Conservation (phyloP, 768 basidiomycete genomes). For the Kwoniella europaea region DNA sequence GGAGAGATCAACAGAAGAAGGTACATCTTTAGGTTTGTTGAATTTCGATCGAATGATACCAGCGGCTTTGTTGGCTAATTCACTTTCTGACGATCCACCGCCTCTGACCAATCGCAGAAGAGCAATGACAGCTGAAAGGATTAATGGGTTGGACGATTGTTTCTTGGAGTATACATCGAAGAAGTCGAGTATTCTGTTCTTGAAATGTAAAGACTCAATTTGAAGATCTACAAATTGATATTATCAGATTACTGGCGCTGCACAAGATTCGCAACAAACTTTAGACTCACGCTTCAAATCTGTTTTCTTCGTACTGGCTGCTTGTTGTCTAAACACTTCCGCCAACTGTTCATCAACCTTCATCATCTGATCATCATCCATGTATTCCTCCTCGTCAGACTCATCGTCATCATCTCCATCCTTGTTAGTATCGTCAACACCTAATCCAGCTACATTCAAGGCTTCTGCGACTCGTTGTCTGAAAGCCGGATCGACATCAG, state of each 20-base stretch:
- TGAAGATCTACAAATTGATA: constrained; percentile 61
- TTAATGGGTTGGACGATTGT: constrained; percentile 73
- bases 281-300: constrained; percentile 46
- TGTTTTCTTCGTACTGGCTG: constrained; percentile 30
- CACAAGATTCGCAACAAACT: no score
- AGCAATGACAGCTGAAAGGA: constrained; percentile 72
- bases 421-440: constrained; percentile 65
- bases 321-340: constrained; percentile 75
- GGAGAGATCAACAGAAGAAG: constrained; percentile 61
- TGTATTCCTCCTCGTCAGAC: constrained; percentile 63
- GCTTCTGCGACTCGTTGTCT: constrained; percentile 67
- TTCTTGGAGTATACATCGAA: constrained; percentile 81
- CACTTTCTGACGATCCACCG: constrained; percentile 75
- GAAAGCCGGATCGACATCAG: constrained; percentile 63
- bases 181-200: constrained; percentile 93
- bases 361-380: constrained; percentile 99
- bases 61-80: constrained; percentile 84
- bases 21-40: constrained; percentile 73
- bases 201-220: constrained; percentile 95
- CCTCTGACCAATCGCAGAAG: constrained; percentile 75
- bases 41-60: constrained; percentile 77
- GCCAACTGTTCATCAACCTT: constrained; percentile 91
- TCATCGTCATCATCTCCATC: constrained; percentile 67
- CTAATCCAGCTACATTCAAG: constrained; percentile 60
- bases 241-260: no score